phyloP scores from a whole-genome alignment of 768 basidiomycete genomes.

The Suillus hirtellus region DNA sequence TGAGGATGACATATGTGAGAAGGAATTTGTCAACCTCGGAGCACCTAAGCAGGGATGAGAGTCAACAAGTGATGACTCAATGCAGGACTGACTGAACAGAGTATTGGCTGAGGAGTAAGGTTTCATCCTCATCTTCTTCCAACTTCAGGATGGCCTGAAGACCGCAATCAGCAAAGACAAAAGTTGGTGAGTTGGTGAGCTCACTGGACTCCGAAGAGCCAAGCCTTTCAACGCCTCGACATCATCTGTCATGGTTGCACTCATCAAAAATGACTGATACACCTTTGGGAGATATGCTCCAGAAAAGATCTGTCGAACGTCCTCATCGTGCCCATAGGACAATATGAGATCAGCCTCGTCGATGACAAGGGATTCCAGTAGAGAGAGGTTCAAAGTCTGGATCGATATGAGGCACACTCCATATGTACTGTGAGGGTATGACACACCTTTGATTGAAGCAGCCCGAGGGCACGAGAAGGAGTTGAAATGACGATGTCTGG shows the following conservation, averaged over 20 bases:
- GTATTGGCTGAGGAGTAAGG: conserved; percentile 81
- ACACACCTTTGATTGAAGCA: conserved; percentile 70
- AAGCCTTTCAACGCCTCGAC: conserved; percentile 90
- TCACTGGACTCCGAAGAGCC: conserved; percentile 81
- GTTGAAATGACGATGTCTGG: conserved; percentile 83
- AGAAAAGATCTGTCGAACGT: conserved; percentile 70
- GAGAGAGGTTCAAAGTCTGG: conserved; percentile 63
- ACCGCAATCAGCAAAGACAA: neutral
- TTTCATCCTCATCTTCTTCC: conserved; percentile 85
- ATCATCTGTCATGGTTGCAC: conserved; percentile 96
- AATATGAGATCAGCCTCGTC: conserved; percentile 98
- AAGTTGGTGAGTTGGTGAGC: conserved; percentile 26
- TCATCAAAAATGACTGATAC: conserved; percentile 94
- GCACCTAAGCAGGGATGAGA: conserved; percentile 48
- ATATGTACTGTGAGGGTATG: too few relatives aligned
- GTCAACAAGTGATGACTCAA: neutral
- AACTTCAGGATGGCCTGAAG: conserved; percentile 78
- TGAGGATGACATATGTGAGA: conserved; percentile 92
- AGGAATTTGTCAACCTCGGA: conserved; percentile 98
- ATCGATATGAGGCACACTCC: conserved; percentile 10
- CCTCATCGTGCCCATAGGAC: conserved; percentile 95
- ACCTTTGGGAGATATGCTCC: conserved; percentile 76
- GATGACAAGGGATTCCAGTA: conserved; percentile 85
- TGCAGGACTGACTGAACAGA: conserved; percentile 59
- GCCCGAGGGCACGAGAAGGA: conserved; percentile 65